A percentile compares a stretch with the other conserved stretches of the same genome.
phyloP scores from a whole-genome alignment of 306 rosid genomes.

The Fragaria iinumae region DNA sequence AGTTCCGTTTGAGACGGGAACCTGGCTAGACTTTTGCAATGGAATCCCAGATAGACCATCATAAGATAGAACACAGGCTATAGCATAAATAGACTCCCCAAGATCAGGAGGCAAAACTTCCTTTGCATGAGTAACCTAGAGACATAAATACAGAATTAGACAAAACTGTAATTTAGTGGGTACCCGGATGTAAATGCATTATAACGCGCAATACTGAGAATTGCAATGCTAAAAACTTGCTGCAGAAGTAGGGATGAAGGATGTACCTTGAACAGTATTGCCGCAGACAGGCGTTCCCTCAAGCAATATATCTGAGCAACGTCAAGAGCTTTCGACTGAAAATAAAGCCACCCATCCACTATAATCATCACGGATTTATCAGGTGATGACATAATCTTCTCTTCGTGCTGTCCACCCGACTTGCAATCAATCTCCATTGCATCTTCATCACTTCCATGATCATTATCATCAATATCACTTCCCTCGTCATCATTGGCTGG shows the following conservation, averaged over 20 bases:
- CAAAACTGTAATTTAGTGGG: not conserved
- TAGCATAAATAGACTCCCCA: constrained; percentile 49
- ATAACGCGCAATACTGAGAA: constrained; percentile 4
- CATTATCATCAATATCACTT: constrained; percentile 6
- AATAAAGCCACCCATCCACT: constrained; percentile 79
- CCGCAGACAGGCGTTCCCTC: constrained; percentile 81
- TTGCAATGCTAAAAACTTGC: not conserved
- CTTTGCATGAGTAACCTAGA: constrained; percentile 67
- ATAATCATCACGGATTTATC: constrained; percentile 61
- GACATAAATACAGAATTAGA: constrained; percentile 23
- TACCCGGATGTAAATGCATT: not conserved
- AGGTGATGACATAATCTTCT: constrained; percentile 72
- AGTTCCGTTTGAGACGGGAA: not conserved
- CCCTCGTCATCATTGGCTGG: constrained; percentile 32
- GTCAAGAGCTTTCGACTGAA: constrained; percentile 73
- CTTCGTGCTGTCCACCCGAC: constrained; percentile 40
- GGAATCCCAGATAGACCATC: constrained; percentile 63
- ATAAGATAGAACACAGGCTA: constrained; percentile 56
- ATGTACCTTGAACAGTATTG: constrained; percentile 67
- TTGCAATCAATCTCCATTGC: constrained; percentile 47
- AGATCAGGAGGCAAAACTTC: constrained; percentile 64
- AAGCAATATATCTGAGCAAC: constrained; percentile 89
- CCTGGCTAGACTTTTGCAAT: not conserved
- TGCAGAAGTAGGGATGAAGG: not conserved
- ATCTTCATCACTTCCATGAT: constrained; percentile 49